A percentile compares a stretch with the other conserved stretches of the same genome.
These are phyloP conservation scores for Paraphoma chrysanthemicola DNA, from an alignment of 2,329 filamentous ascomycete genomes.

Conservation along the genomic window DNA sequence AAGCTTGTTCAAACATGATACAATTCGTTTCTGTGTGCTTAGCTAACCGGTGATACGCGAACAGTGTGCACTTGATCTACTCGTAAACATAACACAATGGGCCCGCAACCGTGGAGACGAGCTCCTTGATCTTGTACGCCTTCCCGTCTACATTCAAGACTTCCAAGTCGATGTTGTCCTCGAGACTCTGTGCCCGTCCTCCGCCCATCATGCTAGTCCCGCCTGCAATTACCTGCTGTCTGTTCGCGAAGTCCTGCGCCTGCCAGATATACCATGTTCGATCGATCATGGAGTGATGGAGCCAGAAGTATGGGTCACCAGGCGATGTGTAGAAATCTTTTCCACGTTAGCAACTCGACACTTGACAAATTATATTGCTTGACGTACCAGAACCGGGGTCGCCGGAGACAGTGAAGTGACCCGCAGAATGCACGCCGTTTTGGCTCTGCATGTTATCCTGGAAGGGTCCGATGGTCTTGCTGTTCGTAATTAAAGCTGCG, in stretches of 20 bases:
- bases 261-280: conserved; percentile 60
- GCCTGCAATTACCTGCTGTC: conserved; percentile 50
- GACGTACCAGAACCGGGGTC: conserved; percentile 50
- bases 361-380: neutral
- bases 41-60: neutral
- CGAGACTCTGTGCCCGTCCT: conserved; percentile 26
- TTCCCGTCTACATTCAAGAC: conserved; percentile 43
- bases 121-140: conserved; percentile 48
- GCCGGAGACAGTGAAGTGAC: conserved; percentile 55
- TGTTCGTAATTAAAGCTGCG: conserved; percentile 30
- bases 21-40: neutral
- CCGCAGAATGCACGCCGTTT: conserved; percentile 52
- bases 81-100: conserved; percentile 58
- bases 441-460: conserved; percentile 48
- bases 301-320: conserved; percentile 56
- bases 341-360: neutral
- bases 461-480: conserved; percentile 45
- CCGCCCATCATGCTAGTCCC: conserved; percentile 53
- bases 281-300: conserved; percentile 60
- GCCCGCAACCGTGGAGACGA: conserved; percentile 56
- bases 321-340: conserved; percentile 54
- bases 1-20: neutral
- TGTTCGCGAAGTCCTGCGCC: conserved; percentile 49
- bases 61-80: conserved; percentile 10
- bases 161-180: conserved; percentile 50